Evolutionary conservation across 2,329 filamentous ascomycete genomes (phyloP).

Genomic region (Geosmithia morbida): DNA sequence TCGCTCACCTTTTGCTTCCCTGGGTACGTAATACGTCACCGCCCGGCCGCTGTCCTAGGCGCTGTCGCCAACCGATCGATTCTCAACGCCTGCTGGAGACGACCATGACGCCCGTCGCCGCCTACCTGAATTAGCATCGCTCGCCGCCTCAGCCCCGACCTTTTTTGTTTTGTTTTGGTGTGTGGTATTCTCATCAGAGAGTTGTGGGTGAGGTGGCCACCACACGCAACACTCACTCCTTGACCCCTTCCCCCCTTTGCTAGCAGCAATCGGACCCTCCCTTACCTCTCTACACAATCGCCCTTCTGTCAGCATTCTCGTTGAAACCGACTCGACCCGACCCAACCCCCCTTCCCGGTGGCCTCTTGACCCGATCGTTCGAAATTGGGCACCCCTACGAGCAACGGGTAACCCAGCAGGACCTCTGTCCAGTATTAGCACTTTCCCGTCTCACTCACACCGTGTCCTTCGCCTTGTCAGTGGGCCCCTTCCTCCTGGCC

Average conservation of each 20-base stretch:
- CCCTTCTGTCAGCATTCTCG: not conserved
- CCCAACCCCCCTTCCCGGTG: too few species aligned
- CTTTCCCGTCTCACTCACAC: not conserved
- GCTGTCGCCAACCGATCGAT: not conserved
- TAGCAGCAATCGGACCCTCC: not conserved
- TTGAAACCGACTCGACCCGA: too few species aligned
- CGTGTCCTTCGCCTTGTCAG: not conserved
- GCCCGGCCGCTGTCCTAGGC: not conserved
- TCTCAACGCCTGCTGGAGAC: not conserved
- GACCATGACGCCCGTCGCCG: not conserved
- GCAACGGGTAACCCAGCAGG: too few species aligned
- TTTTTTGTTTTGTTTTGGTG: not conserved
- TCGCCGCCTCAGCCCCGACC: not conserved
- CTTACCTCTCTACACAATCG: not conserved
- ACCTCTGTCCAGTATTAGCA: not conserved
- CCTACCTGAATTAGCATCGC: not conserved
- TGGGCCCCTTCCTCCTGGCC: not conserved
- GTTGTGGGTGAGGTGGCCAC: not conserved
- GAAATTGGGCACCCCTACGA: too few species aligned
- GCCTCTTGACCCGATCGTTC: too few species aligned
- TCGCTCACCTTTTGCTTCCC: not conserved
- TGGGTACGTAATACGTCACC: not conserved
- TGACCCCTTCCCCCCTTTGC: not conserved
- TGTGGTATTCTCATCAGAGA: not conserved
- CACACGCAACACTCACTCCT: too few species aligned